Conservation (phyloP, 2,329 filamentous ascomycete genomes). For the Proliferodiscus dingleyae region DNA sequence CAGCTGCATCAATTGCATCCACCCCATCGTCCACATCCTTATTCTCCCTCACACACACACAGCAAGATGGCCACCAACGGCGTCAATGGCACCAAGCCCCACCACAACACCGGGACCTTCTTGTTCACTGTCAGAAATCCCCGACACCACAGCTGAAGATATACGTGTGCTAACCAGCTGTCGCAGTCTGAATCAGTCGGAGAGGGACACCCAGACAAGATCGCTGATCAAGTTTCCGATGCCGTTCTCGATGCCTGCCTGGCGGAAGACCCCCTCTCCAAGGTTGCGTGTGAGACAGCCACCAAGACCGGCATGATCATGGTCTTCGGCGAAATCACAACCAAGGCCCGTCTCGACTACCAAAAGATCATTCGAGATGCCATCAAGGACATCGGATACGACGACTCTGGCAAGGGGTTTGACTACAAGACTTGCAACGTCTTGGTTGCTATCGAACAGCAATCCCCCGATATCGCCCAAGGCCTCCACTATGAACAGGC, state of each 20-base stretch:
- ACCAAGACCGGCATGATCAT: conserved; percentile 99
- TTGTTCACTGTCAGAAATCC: conserved; percentile 65
- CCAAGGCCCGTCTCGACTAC: conserved; percentile 93
- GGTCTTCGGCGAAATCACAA: conserved; percentile 98
- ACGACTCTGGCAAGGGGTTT: conserved; percentile 95
- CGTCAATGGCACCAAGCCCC: conserved; percentile 35
- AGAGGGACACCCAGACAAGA: conserved; percentile 93
- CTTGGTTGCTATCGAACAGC: conserved; percentile 97
- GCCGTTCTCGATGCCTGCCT: conserved; percentile 98
- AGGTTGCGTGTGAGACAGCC: conserved; percentile 97
- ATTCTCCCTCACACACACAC: neutral
- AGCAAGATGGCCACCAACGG: conserved; percentile 33
- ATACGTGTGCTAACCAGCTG: conserved; percentile 10
- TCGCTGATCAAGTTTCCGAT: conserved; percentile 97
- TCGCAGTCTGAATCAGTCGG: conserved; percentile 76
- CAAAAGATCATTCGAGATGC: conserved; percentile 91
- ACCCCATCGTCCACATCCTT: neutral
- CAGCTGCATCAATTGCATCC: too few species aligned
- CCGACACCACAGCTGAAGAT: conserved; percentile 7
- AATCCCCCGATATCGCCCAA: conserved; percentile 98
- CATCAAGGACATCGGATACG: conserved; percentile 99
- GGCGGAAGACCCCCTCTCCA: conserved; percentile 90
- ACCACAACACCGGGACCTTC: conserved; percentile 65
- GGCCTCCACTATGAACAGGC: conserved; percentile 98
- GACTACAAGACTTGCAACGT: conserved; percentile 99